These are phyloP conservation scores for Handroanthus guayacan DNA, from an alignment of 257 asterid genomes.

Conservation along the genomic window DNA sequence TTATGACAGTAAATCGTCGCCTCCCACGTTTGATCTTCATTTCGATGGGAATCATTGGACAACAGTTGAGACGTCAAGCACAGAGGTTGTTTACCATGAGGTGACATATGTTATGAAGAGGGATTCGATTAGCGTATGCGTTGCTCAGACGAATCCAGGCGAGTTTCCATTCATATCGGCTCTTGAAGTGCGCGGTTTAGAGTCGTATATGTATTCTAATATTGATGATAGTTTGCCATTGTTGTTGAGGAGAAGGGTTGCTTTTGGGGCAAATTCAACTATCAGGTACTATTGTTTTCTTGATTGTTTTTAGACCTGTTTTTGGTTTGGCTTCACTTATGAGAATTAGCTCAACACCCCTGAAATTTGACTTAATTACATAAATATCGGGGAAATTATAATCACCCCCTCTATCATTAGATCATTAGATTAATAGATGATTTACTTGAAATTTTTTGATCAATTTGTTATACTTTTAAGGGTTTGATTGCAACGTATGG, in stretches of 20 bases:
- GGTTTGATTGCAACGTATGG: no score
- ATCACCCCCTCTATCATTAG: no score
- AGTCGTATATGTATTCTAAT: constrained; percentile 29
- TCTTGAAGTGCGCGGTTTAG: constrained; percentile 61
- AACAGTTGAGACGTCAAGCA: constrained; percentile 42
- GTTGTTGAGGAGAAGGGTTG: constrained; percentile 28
- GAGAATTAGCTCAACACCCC: no score
- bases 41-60: constrained; percentile 68
- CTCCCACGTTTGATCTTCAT: constrained; percentile 69
- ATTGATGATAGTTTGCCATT: constrained; percentile 26
- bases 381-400: no score
- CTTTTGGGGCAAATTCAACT: constrained; percentile 35
- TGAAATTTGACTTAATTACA: no score
- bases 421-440: no score
- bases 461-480: no score
- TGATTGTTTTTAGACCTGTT: no score
- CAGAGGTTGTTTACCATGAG: constrained; percentile 43
- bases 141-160: constrained; percentile 58
- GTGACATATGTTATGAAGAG: constrained; percentile 44
- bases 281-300: constrained; percentile 28
- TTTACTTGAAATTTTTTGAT: no score
- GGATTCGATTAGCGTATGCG: constrained; percentile 49
- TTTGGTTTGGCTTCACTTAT: no score
- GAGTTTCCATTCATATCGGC: constrained; percentile 73
- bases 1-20: constrained; percentile 58